Conservation (phyloP, 2,329 filamentous ascomycete species). For the Penicillium sclerotiorum region DNA sequence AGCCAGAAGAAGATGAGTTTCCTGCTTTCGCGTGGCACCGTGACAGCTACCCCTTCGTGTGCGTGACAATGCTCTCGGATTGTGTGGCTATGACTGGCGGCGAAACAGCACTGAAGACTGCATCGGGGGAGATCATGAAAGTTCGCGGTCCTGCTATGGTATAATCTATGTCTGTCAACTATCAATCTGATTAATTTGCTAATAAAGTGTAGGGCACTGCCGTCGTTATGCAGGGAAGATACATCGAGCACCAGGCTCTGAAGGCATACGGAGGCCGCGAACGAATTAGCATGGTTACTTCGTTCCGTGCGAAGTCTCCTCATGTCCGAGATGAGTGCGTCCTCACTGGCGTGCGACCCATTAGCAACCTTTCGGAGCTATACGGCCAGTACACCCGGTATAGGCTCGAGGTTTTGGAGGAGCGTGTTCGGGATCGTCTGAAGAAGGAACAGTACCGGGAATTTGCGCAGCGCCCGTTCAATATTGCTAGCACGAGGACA, state of each 20-base stretch:
- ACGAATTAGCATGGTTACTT: conserved; percentile 31
- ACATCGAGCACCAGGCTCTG: conserved; percentile 29
- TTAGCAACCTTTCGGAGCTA: conserved; percentile 17
- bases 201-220: conserved; percentile 13
- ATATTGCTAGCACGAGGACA: neutral
- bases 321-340: conserved; percentile 25
- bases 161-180: too few relatives aligned
- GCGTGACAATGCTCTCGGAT: conserved; percentile 34
- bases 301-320: conserved; percentile 24
- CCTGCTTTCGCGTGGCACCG: conserved; percentile 51
- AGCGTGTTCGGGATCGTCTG: neutral
- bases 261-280: conserved; percentile 27
- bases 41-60: conserved; percentile 43
- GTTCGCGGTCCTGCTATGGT: conserved; percentile 5
- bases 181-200: too few relatives aligned
- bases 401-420: neutral
- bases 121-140: conserved; percentile 14
- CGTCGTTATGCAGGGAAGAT: conserved; percentile 32
- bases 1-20: conserved; percentile 16
- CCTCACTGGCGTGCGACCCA: conserved; percentile 25
- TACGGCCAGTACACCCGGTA: conserved; percentile 27
- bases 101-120: conserved; percentile 29
- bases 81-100: conserved; percentile 31
- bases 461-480: neutral
- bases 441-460: neutral